Conservation (phyloP, 495 filamentous ascomycete species). For the Aspergillus mulundensis region DNA sequence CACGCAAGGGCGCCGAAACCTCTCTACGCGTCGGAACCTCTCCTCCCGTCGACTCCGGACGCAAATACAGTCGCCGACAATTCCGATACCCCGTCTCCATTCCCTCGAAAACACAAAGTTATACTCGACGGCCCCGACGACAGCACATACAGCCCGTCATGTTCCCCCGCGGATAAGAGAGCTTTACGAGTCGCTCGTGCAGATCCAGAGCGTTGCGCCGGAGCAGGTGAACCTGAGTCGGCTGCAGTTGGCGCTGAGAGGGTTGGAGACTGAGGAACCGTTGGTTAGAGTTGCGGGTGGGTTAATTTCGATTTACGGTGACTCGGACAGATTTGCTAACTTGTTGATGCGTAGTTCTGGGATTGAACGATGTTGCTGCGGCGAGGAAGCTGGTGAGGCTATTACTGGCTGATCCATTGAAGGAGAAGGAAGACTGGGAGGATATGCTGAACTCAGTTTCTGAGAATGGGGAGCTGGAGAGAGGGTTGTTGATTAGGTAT, state of each 20-base stretch:
- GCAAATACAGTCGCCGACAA: background rate
- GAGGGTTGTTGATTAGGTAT: slow-evolving; percentile 57
- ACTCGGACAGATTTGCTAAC: background rate
- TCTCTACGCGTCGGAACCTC: background rate
- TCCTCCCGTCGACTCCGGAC: background rate
- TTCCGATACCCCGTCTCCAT: background rate
- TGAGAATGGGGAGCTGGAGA: slow-evolving; percentile 33
- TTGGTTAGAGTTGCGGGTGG: slow-evolving; percentile 69
- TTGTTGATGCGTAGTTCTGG: slow-evolving; percentile 42
- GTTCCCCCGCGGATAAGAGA: slow-evolving; percentile 39
- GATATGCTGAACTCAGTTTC: slow-evolving; percentile 46
- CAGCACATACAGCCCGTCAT: slow-evolving; percentile 19
- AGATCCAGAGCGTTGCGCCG: slow-evolving; percentile 57
- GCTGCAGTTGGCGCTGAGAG: slow-evolving; percentile 73
- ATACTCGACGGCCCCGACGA: background rate
- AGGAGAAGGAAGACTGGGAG: slow-evolving; percentile 64
- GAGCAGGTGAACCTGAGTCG: slow-evolving; percentile 70
- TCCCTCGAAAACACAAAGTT: background rate
- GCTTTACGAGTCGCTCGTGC: slow-evolving; percentile 58
- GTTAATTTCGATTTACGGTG: slow-evolving; percentile 12
- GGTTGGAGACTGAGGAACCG: slow-evolving; percentile 62
- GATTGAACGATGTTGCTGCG: slow-evolving; percentile 41
- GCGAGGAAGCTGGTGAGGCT: slow-evolving; percentile 62
- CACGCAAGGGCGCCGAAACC: background rate
- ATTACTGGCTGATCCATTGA: slow-evolving; percentile 75